Conservation (phyloP, 495 filamentous ascomycete species). For the Trichoderma asperelloides region DNA sequence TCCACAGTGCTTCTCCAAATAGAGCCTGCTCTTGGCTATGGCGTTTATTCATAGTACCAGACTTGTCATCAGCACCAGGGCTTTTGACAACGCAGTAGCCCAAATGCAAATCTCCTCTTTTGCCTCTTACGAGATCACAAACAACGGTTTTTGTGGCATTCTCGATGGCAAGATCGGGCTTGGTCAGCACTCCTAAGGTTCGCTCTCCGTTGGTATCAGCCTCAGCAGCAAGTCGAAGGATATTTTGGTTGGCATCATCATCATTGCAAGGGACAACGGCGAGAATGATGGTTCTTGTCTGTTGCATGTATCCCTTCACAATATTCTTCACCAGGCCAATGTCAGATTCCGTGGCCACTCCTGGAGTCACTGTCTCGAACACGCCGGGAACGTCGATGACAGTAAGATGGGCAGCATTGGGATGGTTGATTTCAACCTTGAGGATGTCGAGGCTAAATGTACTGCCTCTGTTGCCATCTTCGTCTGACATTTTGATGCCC, state of each 20-base stretch:
- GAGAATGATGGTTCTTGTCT: constrained; percentile 41
- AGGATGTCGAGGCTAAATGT: constrained; percentile 42
- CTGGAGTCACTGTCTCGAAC: constrained; percentile 22
- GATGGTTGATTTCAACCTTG: constrained; percentile 39
- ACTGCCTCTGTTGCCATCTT: not conserved
- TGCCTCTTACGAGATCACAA: not conserved
- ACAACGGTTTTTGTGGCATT: constrained; percentile 23
- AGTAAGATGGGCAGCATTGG: constrained; percentile 39
- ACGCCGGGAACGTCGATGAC: constrained; percentile 52
- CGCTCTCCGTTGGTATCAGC: constrained; percentile 32
- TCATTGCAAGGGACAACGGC: constrained; percentile 43
- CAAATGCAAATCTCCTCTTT: not conserved
- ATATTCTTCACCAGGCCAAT: constrained; percentile 34
- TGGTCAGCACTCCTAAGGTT: constrained; percentile 44
- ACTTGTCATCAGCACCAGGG: constrained; percentile 1
- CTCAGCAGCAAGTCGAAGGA: constrained; percentile 32
- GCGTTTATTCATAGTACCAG: not conserved
- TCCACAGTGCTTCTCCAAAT: not conserved
- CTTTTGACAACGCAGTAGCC: constrained; percentile 8
- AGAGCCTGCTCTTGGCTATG: not conserved
- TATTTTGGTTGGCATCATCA: constrained; percentile 40
- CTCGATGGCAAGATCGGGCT: constrained; percentile 37
- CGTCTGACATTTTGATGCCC: not conserved
- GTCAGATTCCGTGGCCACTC: constrained; percentile 20
- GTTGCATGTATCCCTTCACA: constrained; percentile 37